Base-by-base conservation (phyloP, 208 protist genomes). In the Strigomonas culicis region DNA sequence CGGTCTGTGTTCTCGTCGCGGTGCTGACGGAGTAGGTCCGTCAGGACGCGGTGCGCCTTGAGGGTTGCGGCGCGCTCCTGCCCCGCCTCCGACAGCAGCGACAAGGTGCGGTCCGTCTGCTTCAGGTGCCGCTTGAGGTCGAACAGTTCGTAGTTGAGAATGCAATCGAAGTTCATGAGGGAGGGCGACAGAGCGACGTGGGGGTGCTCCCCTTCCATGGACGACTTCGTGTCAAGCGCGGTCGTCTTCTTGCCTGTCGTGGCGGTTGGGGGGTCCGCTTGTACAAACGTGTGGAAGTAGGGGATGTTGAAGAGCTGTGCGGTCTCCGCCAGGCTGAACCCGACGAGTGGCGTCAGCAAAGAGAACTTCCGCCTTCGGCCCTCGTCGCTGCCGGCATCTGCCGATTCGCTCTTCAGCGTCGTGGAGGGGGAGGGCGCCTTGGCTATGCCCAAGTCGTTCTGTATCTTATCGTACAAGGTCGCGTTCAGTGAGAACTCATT, bases 251-350 rank as follows among this genome's bases (percentile, higher is more conserved):
- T n/a, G n/a, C n/a, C n/a, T 51, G 46, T 27, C 15, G 19, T 27
- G 22, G 46, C 19, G 4, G 46, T 51, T n/a, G 46, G 4, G 7
- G 4, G 46, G 4, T 51, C 17, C 39, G 19, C 46, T 51, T 51
- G 15, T 51, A n/a, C 22, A n/a, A n/a, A n/a, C 4, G 46, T 51
- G 21, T 52, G 41, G 24, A 17, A 30, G 43, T 39, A 49, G 8
- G 31, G 19, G 8, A 31, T 60, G 31, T 31, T 25, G 31, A 46
- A 60, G 27, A 60, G 55, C 7, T 27, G 19, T 8, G n/a, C 15
- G 3, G 39, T 17, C 55, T 60, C 30, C 31, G 36, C 55, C 13
- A 46, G 7, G 17, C 30, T 60, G 55, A 60, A 60, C 2, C 55
- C 55, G 15, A 17, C 39, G 19, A 60, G 55, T 11, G 55, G 55